phyloP scores from a whole-genome alignment of 106 monocot species.

The Phalaenopsis aphrodite region DNA sequence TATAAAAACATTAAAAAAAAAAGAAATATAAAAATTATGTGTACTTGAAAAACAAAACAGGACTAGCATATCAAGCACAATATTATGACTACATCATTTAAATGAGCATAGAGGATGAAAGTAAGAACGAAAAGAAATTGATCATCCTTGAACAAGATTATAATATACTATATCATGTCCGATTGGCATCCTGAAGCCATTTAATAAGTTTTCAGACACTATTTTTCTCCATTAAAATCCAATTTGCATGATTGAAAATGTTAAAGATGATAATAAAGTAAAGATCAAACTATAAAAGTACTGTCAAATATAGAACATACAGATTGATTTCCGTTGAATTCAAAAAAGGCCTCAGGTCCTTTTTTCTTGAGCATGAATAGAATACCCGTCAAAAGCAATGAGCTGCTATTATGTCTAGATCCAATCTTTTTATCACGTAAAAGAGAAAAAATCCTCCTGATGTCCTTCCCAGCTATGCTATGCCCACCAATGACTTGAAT shows the following conservation, averaged over 20 bases:
- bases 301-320: constrained; percentile 35
- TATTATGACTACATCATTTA: neutral
- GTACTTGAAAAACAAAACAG: neutral
- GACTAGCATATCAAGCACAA: neutral
- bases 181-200: neutral
- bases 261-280: neutral
- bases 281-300: neutral
- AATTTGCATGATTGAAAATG: neutral
- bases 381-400: constrained; percentile 71
- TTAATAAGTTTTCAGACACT: neutral
- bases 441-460: constrained; percentile 90
- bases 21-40: neutral
- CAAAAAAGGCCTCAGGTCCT: constrained; percentile 94
- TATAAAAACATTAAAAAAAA: neutral
- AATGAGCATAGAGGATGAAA: neutral
- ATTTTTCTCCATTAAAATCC: neutral
- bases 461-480: constrained; percentile 91
- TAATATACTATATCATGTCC: neutral
- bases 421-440: constrained; percentile 58
- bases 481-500: constrained; percentile 92
- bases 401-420: constrained; percentile 39
- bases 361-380: constrained; percentile 84
- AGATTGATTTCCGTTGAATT: constrained; percentile 78
- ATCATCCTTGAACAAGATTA: neutral
- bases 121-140: neutral